phyloP scores from a whole-genome alignment of 306 rosid genomes.

The Nissolia schottii region DNA sequence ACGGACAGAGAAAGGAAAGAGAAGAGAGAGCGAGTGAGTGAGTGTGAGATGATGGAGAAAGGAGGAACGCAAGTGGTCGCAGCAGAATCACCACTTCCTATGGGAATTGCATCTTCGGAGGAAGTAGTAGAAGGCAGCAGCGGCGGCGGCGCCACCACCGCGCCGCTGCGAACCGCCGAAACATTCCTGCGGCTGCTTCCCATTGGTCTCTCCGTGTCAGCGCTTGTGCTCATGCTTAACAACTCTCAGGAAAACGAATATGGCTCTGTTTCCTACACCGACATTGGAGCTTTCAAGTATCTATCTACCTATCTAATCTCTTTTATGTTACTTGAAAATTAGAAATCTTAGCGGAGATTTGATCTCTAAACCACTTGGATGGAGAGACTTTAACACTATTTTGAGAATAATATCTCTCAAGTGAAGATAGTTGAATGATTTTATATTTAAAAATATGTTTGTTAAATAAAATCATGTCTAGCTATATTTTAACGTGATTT shows the following conservation, averaged over 20 bases:
- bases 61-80: not conserved
- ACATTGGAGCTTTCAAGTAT: constrained; percentile 79
- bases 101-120: constrained; percentile 5
- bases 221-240: constrained; percentile 79
- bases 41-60: constrained; percentile 26
- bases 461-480: too few species aligned
- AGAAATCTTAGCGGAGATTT: too few species aligned
- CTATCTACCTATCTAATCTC: too few species aligned
- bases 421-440: too few species aligned
- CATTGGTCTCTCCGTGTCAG: constrained; percentile 68
- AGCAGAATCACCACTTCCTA: constrained; percentile 31
- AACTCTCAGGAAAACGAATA: constrained; percentile 59
- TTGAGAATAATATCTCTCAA: too few species aligned
- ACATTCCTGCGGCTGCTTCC: constrained; percentile 70
- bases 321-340: too few species aligned
- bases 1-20: not conserved
- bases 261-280: constrained; percentile 67
- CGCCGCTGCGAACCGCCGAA: constrained; percentile 66
- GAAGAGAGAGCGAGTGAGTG: too few species aligned
- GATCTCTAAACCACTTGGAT: too few species aligned
- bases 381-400: too few species aligned
- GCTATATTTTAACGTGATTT: too few species aligned
- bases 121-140: constrained; percentile 11
- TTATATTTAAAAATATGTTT: too few species aligned
- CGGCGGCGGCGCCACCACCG: constrained; percentile 11